These are phyloP conservation scores for Meripilus lineatus DNA, from an alignment of 1,284 basidiomycete genomes.

Conservation along the genomic window DNA sequence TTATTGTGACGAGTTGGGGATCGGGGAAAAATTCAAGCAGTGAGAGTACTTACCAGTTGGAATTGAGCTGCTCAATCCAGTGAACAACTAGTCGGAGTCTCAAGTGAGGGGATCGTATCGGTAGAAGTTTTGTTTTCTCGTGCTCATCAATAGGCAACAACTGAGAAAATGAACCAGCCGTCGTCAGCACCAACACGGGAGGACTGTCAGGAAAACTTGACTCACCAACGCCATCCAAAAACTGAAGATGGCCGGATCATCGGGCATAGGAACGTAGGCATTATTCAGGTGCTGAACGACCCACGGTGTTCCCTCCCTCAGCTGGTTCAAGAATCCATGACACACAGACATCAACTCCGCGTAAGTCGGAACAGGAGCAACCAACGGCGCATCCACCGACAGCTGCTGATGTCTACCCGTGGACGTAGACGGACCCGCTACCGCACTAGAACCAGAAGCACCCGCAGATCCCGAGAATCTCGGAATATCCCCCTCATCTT, in stretches of 20 bases:
- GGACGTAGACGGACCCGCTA: conserved; percentile 10
- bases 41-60: conserved; percentile 51
- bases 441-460: conserved; percentile 12
- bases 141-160: conserved; percentile 93
- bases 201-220: conserved; percentile 7
- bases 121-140: conserved; percentile 92
- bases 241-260: conserved; percentile 65
- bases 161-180: conserved; percentile 22
- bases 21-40: conserved; percentile 6
- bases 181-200: neutral
- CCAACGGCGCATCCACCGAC: neutral
- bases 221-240: conserved; percentile 86
- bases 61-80: conserved; percentile 84
- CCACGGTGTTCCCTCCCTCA: conserved; percentile 80
- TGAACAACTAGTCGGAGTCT: conserved; percentile 82
- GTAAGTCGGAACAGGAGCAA: conserved; percentile 34
- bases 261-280: conserved; percentile 68
- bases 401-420: neutral
- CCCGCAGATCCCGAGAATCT: conserved; percentile 14
- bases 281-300: conserved; percentile 87
- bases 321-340: conserved; percentile 72
- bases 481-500: conserved; percentile 40
- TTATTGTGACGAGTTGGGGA: conserved; percentile 5
- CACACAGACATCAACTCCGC: conserved; percentile 74
- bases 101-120: conserved; percentile 76